Conservation (phyloP, 768 basidiomycete genomes). For the Termitomyces eurrhizus region DNA sequence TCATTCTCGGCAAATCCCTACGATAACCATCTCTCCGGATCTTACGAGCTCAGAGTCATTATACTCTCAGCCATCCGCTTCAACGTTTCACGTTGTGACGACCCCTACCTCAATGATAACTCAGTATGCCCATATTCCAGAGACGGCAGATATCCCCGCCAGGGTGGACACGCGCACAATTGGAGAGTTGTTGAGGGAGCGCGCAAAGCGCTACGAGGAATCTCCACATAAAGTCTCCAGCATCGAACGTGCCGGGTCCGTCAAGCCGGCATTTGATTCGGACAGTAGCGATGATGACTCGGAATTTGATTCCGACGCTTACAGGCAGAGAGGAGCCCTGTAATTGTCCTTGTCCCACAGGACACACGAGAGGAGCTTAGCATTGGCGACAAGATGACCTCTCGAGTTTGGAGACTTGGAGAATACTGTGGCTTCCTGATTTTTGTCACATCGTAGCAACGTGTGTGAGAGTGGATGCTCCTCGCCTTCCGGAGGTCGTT, state of each 20-base stretch:
- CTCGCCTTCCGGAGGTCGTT: background rate
- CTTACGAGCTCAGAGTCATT: slow-evolving; percentile 9
- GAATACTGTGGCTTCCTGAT: background rate
- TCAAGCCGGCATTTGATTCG: slow-evolving; percentile 1
- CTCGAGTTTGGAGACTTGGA: background rate
- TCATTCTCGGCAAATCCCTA: too few relatives aligned
- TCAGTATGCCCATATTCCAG: slow-evolving; percentile 1
- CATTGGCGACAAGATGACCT: background rate
- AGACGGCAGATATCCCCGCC: background rate
- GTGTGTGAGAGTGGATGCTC: background rate
- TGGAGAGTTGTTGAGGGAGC: slow-evolving; percentile 12
- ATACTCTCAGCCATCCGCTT: slow-evolving; percentile 15
- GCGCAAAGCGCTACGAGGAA: slow-evolving; percentile 12
- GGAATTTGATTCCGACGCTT: background rate
- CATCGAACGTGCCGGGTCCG: slow-evolving; percentile 16
- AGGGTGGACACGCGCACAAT: slow-evolving; percentile 7
- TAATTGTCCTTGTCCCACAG: too few relatives aligned
- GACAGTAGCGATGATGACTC: slow-evolving; percentile 2
- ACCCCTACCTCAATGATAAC: background rate
- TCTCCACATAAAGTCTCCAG: slow-evolving; percentile 7
- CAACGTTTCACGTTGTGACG: background rate
- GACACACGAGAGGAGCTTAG: too few relatives aligned
- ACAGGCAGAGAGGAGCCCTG: too few relatives aligned
- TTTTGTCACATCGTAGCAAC: background rate
- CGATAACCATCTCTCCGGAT: background rate